phyloP scores from a whole-genome alignment of 768 basidiomycete species.

The Amanita brunnescens region DNA sequence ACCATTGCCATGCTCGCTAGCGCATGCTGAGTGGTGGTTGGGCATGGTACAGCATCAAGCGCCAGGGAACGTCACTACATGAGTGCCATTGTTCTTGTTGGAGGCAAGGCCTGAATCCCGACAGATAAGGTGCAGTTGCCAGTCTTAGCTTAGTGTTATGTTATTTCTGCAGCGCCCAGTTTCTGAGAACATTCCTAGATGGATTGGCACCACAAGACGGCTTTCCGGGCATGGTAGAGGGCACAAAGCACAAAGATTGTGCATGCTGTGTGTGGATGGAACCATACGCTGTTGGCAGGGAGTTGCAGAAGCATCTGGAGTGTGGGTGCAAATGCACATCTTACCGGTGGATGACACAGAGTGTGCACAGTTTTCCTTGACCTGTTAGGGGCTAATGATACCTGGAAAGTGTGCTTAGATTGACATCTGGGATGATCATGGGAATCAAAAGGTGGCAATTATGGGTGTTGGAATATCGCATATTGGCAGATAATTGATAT shows the following conservation, averaged over 20 bases:
- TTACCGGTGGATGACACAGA: slow-evolving; percentile 74
- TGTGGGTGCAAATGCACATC: slow-evolving; percentile 77
- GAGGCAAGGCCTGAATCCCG: not conserved
- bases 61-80: slow-evolving; percentile 35
- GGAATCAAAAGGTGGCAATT: no score
- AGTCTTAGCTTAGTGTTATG: not conserved
- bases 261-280: slow-evolving; percentile 73
- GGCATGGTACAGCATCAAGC: slow-evolving; percentile 34
- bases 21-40: not conserved
- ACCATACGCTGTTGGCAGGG: slow-evolving; percentile 77
- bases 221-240: slow-evolving; percentile 43
- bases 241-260: slow-evolving; percentile 66
- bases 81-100: slow-evolving; percentile 13
- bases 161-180: slow-evolving; percentile 28
- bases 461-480: no score
- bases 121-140: not conserved
- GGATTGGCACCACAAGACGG: slow-evolving; percentile 42
- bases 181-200: slow-evolving; percentile 71
- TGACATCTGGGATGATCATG: no score
- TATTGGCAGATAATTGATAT: no score
- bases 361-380: slow-evolving; percentile 26
- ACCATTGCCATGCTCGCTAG: not conserved
- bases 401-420: slow-evolving; percentile 39
- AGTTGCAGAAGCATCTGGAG: slow-evolving; percentile 80
- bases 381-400: not conserved